Percentiles rank a stretch among this genome's conserved stretches.
Evolutionary conservation across 345 rosid species (phyloP).

Genomic region (Eucalyptus dawsonii): DNA sequence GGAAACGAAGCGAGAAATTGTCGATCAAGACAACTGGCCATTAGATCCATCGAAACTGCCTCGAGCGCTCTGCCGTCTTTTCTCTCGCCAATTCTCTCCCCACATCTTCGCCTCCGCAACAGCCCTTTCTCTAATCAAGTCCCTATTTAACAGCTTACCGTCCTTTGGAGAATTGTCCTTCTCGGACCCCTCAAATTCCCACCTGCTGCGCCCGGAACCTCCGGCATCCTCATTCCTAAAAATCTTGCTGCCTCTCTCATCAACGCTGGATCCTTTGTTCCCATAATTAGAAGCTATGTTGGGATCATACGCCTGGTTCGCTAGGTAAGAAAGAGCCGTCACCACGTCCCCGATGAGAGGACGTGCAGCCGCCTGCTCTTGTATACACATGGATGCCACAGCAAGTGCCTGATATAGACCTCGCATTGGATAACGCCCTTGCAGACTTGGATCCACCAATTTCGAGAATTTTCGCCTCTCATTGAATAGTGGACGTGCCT

Average conservation of each 20-base stretch:
- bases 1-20: too few relatives aligned
- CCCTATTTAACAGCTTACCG: slow-evolving; percentile 45
- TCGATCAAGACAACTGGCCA: background rate
- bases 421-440: slow-evolving; percentile 68
- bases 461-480: slow-evolving; percentile 63
- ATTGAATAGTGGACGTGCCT: slow-evolving; percentile 84
- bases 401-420: slow-evolving; percentile 94
- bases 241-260: slow-evolving; percentile 33
- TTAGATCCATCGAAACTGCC: slow-evolving; percentile 38
- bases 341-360: slow-evolving; percentile 91
- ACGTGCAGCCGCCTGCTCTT: slow-evolving; percentile 88
- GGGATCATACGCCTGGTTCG: slow-evolving; percentile 67
- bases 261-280: slow-evolving; percentile 19
- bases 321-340: slow-evolving; percentile 85
- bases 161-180: slow-evolving; percentile 82
- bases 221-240: slow-evolving; percentile 45
- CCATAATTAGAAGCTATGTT: slow-evolving; percentile 8
- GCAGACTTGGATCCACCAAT: slow-evolving; percentile 70
- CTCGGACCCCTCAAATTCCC: slow-evolving; percentile 71
- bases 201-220: slow-evolving; percentile 46
- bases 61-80: slow-evolving; percentile 54
- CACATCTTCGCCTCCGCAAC: slow-evolving; percentile 96
- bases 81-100: slow-evolving; percentile 91
- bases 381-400: slow-evolving; percentile 95
- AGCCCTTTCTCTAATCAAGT: slow-evolving; percentile 67